These are phyloP conservation scores for Curvularia eragrostidis DNA, from an alignment of 2,329 filamentous ascomycete genomes.

Conservation along the genomic window DNA sequence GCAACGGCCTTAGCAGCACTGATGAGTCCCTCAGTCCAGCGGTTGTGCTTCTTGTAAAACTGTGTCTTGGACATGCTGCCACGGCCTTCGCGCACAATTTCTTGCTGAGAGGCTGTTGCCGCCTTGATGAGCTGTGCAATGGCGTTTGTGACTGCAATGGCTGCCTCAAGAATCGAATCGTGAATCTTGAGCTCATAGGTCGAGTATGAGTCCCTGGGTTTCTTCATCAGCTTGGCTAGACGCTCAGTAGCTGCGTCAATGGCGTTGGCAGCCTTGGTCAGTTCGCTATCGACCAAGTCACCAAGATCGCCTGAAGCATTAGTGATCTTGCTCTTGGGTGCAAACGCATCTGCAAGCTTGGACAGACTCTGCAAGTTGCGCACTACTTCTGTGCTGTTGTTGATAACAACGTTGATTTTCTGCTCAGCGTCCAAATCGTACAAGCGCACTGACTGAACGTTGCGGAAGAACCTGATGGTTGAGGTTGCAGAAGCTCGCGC, in stretches of 20 bases:
- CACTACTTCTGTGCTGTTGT: slow-evolving; percentile 95
- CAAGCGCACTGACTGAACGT: slow-evolving; percentile 89
- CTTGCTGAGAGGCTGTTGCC: slow-evolving; percentile 88
- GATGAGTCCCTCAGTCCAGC: slow-evolving; percentile 97
- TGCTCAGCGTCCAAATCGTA: slow-evolving; percentile 88
- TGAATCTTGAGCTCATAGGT: slow-evolving; percentile 97
- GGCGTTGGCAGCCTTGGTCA: slow-evolving; percentile 91
- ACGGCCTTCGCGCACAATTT: slow-evolving; percentile 92
- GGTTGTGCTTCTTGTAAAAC: slow-evolving; percentile 99
- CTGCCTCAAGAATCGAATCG: slow-evolving; percentile 92
- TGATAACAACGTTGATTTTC: slow-evolving; percentile 96
- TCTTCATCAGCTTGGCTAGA: slow-evolving; percentile 90
- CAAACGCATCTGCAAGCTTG: slow-evolving; percentile 90
- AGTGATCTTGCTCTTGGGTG: slow-evolving; percentile 84
- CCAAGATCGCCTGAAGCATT: slow-evolving; percentile 84
- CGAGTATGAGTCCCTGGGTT: slow-evolving; percentile 92
- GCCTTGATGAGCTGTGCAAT: slow-evolving; percentile 95
- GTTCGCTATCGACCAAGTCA: slow-evolving; percentile 88
- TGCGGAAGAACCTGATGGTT: slow-evolving; percentile 93
- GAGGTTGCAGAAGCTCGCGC: slow-evolving; percentile 84
- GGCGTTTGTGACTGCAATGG: slow-evolving; percentile 89
- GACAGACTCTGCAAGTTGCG: slow-evolving; percentile 92
- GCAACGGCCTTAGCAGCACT: slow-evolving; percentile 97
- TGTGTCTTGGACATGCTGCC: slow-evolving; percentile 86
- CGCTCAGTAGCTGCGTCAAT: slow-evolving; percentile 91